These are phyloP conservation scores for Beauveria sp. DNA, from an alignment of 2,329 filamentous ascomycete species.

Conservation along the genomic window DNA sequence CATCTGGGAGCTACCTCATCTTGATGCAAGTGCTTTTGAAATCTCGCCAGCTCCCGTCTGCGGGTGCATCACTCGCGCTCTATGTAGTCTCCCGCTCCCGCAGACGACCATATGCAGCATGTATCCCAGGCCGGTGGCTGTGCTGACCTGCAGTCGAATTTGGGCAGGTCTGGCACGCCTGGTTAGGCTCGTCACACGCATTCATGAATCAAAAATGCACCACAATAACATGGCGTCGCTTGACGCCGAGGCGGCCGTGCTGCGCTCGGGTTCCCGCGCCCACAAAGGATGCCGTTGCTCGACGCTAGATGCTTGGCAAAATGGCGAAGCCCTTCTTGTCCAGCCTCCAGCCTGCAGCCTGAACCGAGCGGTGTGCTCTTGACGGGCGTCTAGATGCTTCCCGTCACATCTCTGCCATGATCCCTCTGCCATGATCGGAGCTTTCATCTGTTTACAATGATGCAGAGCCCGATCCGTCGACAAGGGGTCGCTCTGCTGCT, in stretches of 20 bases:
- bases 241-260: not conserved
- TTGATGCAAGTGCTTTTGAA: not conserved
- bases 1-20: not conserved
- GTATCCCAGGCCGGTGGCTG: not conserved
- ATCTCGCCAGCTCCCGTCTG: no score
- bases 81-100: not conserved
- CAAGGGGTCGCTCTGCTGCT: not conserved
- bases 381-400: not conserved
- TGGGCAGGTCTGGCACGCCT: not conserved
- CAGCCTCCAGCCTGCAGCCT: not conserved
- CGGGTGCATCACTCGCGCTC: no score
- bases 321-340: not conserved
- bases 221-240: not conserved
- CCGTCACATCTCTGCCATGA: not conserved
- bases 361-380: not conserved
- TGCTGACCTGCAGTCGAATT: not conserved
- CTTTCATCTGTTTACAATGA: no score
- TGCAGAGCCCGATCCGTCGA: no score
- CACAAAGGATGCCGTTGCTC: not conserved
- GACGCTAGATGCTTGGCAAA: not conserved
- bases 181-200: not conserved
- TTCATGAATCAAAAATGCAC: not conserved
- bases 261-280: constrained; percentile 2
- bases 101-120: not conserved
- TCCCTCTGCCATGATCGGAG: no score